Conservation (phyloP, 106 monocot genomes). For the Dioscorea zingiberensis region DNA sequence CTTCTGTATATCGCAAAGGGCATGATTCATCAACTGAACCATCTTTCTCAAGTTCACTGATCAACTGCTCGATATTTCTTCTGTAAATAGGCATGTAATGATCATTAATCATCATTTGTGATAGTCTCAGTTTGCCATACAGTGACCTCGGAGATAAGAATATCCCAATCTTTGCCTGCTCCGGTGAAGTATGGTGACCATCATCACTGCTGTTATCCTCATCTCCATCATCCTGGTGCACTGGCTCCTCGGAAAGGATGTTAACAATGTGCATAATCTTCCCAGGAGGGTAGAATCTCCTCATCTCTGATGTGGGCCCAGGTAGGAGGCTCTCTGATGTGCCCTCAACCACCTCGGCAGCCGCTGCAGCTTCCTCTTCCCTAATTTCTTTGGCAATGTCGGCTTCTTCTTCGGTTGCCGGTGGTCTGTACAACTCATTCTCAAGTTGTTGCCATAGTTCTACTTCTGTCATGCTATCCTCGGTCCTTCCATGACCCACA, state of each 20-base stretch:
- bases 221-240: conserved; percentile 13
- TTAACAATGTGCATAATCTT: conserved; percentile 85
- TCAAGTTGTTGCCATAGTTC: conserved; percentile 98
- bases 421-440: conserved; percentile 53
- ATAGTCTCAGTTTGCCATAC: conserved; percentile 88
- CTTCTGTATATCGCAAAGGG: background rate
- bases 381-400: conserved; percentile 47
- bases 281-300: conserved; percentile 80
- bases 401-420: conserved; percentile 26
- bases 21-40: background rate
- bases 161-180: conserved; percentile 51
- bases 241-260: conserved; percentile 13
- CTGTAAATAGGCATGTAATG: conserved; percentile 94
- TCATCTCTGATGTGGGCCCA: conserved; percentile 35
- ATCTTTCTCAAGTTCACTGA: conserved; percentile 50
- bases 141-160: conserved; percentile 76
- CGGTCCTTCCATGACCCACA: conserved; percentile 30
- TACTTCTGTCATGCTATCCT: conserved; percentile 69
- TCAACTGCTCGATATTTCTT: conserved; percentile 74
- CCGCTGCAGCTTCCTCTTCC: conserved; percentile 59
- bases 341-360: conserved; percentile 31
- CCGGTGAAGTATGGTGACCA: background rate
- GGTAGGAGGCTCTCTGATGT: conserved; percentile 30
- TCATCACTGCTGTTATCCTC: background rate
- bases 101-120: conserved; percentile 79